Conservation (phyloP, 495 filamentous ascomycete genomes). For the Pseudotulostoma volvatum region DNA sequence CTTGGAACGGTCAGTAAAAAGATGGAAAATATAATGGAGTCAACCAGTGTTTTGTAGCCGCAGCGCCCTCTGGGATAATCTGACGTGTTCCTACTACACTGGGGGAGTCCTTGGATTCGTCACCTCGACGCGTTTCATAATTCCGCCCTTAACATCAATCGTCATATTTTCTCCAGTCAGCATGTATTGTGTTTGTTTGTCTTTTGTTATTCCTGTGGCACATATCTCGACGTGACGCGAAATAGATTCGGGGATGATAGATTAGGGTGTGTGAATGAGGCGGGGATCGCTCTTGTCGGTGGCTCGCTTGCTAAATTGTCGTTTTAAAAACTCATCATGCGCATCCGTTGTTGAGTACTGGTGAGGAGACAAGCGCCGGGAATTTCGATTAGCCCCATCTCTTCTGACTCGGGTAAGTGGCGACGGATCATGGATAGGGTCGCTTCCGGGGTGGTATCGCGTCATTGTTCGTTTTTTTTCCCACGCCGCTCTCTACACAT, state of each 20-base stretch:
- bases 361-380: neutral
- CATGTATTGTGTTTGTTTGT: neutral
- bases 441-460: conserved; percentile 37
- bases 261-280: neutral
- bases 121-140: no score
- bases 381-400: neutral
- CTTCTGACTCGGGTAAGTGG: conserved; percentile 18
- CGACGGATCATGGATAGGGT: conserved; percentile 35
- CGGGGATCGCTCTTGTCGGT: conserved; percentile 8
- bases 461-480: conserved; percentile 22
- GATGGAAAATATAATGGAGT: no score
- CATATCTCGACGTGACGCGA: conserved; percentile 4
- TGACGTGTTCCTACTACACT: no score
- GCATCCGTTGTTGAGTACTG: neutral
- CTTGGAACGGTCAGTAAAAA: neutral
- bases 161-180: no score
- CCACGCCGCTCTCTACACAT: neutral
- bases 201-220: neutral
- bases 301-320: neutral
- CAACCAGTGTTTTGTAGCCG: no score
- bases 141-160: no score
- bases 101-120: no score
- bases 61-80: no score
- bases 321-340: no score
- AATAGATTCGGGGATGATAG: conserved; percentile 1